Conservation (phyloP, 768 basidiomycete species). For the Asterophora parasitica region DNA sequence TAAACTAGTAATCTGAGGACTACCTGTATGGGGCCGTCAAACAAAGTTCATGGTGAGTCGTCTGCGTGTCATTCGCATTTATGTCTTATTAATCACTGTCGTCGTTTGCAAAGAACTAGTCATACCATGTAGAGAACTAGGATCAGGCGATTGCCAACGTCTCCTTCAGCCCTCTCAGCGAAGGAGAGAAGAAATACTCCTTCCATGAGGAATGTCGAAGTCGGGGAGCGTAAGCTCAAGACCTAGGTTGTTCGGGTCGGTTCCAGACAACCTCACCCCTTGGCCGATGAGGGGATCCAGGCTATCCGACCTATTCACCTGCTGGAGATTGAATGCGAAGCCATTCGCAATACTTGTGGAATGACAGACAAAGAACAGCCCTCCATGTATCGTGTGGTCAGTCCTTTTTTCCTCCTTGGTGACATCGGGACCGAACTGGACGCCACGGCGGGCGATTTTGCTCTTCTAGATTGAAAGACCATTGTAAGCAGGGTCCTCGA, state of each 20-base stretch:
- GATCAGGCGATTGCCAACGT: conserved; percentile 18
- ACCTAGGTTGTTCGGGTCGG: conserved; percentile 29
- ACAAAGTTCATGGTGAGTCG: too few species aligned
- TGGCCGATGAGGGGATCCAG: conserved; percentile 47
- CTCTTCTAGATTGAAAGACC: conserved; percentile 21
- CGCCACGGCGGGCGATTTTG: conserved; percentile 44
- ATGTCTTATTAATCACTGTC: neutral
- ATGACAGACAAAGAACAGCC: conserved; percentile 42
- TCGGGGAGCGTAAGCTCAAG: conserved; percentile 27
- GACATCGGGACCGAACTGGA: conserved; percentile 50
- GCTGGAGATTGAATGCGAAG: conserved; percentile 34
- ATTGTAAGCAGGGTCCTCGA: conserved; percentile 15
- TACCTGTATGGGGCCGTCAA: too few species aligned
- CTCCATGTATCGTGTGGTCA: conserved; percentile 38
- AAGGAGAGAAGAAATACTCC: conserved; percentile 54
- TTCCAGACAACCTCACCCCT: conserved; percentile 23
- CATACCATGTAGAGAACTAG: neutral
- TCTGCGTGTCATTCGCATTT: too few species aligned
- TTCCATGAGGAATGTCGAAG: conserved; percentile 42
- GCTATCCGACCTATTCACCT: conserved; percentile 23
- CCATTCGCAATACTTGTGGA: conserved; percentile 36
- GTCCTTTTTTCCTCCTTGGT: conserved; percentile 30
- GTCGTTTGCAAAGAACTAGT: neutral
- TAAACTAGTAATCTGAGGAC: neutral
- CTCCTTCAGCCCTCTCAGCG: conserved; percentile 39